Base-by-base conservation (phyloP, 768 basidiomycete genomes). In the Tulasnella sp. region DNA sequence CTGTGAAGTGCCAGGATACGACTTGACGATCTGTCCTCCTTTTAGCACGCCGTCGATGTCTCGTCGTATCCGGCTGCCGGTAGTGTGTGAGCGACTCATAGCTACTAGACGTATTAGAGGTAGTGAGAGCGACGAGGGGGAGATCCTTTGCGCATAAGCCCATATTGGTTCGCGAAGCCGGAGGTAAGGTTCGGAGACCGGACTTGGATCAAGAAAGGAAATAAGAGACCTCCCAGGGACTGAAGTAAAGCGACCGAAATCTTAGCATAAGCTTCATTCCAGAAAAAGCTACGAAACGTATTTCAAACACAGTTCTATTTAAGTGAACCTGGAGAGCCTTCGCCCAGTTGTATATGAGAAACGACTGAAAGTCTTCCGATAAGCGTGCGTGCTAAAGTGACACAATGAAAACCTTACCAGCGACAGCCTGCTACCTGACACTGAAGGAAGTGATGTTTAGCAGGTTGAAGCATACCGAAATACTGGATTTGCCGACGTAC, bases 1-100 rank as follows among this genome's bases (percentile, higher is more conserved):
- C 75, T 89, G 89, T 52, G 87, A 85, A 16, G 85, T 82, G 19
- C 87, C 85, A 3, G 76, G 77, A 74, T 84, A 82, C 1, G 68
- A 67, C 37, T 69, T 72, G 35, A 72, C 67, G 12, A 69, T 19
- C n/a, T 37, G 47, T n/a, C 67, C 67, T 41, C 67, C 67, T 35
- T 29, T 34, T 22, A 66, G 34, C n/a, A 66, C 8, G 36, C 17
- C 34, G 17, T 37, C 64, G 2, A 66, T 34, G 4, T 59, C 52
- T 59, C 52, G 52, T 29, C 26, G 5, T 32, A 29, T 26, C 4
- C 22, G 52, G 52, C 36, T 66, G 3, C 52, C 52, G 22, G 2
- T 59, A 5, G 52, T 29, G 52, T 59, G 52, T 11, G 52, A 59
- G 26, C 52, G 52, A 12, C 52, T 59, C 52, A 59, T 59, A 29